Percentiles rank a stretch among this genome's conserved stretches.
phyloP scores from a whole-genome alignment of 768 basidiomycete genomes.

The Piloderma croceum region DNA sequence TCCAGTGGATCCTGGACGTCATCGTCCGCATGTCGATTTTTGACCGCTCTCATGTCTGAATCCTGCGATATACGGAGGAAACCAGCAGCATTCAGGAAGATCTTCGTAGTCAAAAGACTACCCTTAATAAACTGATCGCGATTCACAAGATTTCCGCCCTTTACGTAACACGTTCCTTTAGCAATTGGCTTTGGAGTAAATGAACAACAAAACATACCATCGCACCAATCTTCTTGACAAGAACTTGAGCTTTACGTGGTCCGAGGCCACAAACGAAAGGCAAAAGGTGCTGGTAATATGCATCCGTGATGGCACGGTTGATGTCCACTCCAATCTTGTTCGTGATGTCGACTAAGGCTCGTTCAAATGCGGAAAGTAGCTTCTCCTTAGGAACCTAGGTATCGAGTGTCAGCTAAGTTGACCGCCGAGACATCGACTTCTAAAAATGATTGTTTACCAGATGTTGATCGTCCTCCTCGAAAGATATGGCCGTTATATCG shows the following conservation, averaged over 20 bases:
- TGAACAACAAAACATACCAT: constrained; percentile 50
- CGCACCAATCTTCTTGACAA: constrained; percentile 75
- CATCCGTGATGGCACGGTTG: constrained; percentile 84
- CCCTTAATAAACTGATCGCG: constrained; percentile 85
- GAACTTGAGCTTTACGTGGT: constrained; percentile 83
- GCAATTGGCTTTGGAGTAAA: constrained; percentile 3
- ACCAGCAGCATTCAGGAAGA: constrained; percentile 90
- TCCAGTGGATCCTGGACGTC: constrained; percentile 87
- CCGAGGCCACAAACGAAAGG: constrained; percentile 92
- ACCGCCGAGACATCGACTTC: constrained; percentile 6
- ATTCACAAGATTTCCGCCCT: constrained; percentile 87
- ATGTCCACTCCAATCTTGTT: constrained; percentile 95
- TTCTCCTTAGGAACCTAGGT: constrained; percentile 83
- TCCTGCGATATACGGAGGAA: constrained; percentile 85
- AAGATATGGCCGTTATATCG: constrained; percentile 78
- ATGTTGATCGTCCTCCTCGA: constrained; percentile 83
- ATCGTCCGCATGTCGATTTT: constrained; percentile 58
- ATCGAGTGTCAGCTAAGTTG: constrained; percentile 8
- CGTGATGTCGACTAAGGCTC: constrained; percentile 82
- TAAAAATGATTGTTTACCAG: constrained; percentile 44
- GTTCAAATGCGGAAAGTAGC: constrained; percentile 73
- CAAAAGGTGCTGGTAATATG: constrained; percentile 83
- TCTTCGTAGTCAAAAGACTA: constrained; percentile 73
- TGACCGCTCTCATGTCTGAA: constrained; percentile 51
- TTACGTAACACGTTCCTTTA: not conserved